Percentiles rank a stretch among this genome's conserved stretches.
These are phyloP conservation scores for Mortierella sp. DNA, from an alignment of 371 early-diverging fungal genomes.

Conservation along the genomic window DNA sequence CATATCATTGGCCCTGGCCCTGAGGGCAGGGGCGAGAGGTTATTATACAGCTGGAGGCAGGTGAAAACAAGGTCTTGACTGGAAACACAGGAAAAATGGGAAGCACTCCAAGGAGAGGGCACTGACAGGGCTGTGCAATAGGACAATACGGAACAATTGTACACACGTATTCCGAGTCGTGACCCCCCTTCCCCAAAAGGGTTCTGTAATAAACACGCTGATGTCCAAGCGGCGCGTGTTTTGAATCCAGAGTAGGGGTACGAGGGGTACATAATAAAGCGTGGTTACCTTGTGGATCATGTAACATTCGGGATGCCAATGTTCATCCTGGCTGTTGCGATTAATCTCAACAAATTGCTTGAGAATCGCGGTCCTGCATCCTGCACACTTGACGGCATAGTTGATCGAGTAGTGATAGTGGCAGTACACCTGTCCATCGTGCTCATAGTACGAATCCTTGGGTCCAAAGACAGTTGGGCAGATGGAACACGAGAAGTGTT, in stretches of 20 bases:
- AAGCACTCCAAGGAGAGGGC: not conserved
- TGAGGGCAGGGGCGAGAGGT: not conserved
- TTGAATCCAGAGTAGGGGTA: too few species aligned
- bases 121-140: slow-evolving; percentile 3
- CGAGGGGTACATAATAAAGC: not conserved
- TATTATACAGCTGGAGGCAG: too few species aligned
- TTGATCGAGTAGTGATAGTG: slow-evolving; percentile 89
- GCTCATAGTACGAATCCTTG: slow-evolving; percentile 94
- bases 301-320: slow-evolving; percentile 99
- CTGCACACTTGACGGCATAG: slow-evolving; percentile 90
- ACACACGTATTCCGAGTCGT: too few species aligned
- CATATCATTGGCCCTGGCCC: too few species aligned
- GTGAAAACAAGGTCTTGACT: too few species aligned
- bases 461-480: slow-evolving; percentile 94
- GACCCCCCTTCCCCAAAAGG: too few species aligned
- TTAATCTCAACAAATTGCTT: slow-evolving; percentile 94
- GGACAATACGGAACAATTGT: slow-evolving; percentile 3
- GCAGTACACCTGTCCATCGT: slow-evolving; percentile 88
- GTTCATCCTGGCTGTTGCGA: slow-evolving; percentile 73
- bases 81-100: not conserved
- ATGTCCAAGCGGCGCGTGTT: too few species aligned
- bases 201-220: too few species aligned
- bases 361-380: slow-evolving; percentile 92
- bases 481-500: slow-evolving; percentile 95
- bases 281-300: slow-evolving; percentile 91